Percentiles rank a stretch among this genome's conserved stretches.
phyloP scores from a whole-genome alignment of 305 asterid species.

The Fraxinus latifolia region DNA sequence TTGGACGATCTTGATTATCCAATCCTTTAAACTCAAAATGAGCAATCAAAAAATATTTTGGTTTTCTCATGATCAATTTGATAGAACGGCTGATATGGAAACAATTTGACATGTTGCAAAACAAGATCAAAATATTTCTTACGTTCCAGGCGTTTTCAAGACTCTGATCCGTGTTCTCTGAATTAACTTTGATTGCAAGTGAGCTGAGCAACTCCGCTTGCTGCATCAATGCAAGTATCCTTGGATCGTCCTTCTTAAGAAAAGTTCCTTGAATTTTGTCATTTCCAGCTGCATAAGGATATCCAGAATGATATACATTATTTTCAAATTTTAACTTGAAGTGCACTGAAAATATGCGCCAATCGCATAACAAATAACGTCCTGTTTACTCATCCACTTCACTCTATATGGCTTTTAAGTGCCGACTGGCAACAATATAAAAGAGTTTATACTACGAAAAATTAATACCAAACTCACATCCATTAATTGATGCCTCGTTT shows the following conservation, averaged over 20 bases:
- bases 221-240: slow-evolving; percentile 80
- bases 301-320: slow-evolving; percentile 16
- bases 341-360: neutral
- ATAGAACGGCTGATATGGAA: neutral
- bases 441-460: neutral
- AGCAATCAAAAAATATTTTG: neutral
- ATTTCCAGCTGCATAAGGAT: slow-evolving; percentile 42
- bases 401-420: slow-evolving; percentile 14
- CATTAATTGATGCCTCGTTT: slow-evolving; percentile 37
- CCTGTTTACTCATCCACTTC: slow-evolving; percentile 19
- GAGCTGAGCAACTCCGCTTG: slow-evolving; percentile 96
- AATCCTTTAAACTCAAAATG: neutral
- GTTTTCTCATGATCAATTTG: slow-evolving; percentile 6
- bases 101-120: slow-evolving; percentile 6
- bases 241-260: slow-evolving; percentile 91
- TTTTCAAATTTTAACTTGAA: slow-evolving; percentile 8
- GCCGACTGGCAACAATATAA: neutral
- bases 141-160: slow-evolving; percentile 91
- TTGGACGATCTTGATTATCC: neutral
- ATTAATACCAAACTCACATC: slow-evolving; percentile 31
- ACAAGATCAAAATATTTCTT: slow-evolving; percentile 24
- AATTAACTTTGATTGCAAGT: slow-evolving; percentile 79
- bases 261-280: slow-evolving; percentile 60
- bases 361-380: neutral
- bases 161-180: slow-evolving; percentile 75